phyloP scores from a whole-genome alignment of 208 protist genomes.

The Acanthamoeba castellanii region DNA sequence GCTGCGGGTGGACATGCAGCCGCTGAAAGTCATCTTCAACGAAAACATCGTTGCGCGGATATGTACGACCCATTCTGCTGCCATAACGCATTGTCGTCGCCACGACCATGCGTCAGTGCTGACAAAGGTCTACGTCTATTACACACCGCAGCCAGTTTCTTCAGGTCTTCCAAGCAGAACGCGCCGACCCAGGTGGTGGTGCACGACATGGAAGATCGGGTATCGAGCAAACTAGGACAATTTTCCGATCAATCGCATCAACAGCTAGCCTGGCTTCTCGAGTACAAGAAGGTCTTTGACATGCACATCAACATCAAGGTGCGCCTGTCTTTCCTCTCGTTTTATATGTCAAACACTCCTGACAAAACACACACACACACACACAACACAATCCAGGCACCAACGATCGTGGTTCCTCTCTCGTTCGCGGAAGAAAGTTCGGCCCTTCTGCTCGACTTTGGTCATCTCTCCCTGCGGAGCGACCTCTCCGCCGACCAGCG shows the following conservation, averaged over 20 bases:
- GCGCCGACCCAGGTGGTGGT: neutral
- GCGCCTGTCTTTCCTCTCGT: neutral
- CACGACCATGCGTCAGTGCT: neutral
- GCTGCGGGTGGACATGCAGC: conserved; percentile 53
- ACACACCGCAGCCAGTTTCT: conserved; percentile 4
- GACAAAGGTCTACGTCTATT: too few relatives aligned
- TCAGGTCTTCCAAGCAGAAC: neutral
- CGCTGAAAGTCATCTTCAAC: conserved; percentile 66
- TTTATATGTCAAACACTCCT: neutral
- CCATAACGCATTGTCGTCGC: neutral
- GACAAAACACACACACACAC: too few relatives aligned
- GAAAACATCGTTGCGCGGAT: conserved; percentile 18
- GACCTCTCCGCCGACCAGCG: conserved; percentile 33
- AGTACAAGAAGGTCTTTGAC: conserved; percentile 58
- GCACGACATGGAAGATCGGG: conserved; percentile 21
- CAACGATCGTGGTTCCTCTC: conserved; percentile 61
- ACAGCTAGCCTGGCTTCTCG: conserved; percentile 53
- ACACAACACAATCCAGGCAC: neutral
- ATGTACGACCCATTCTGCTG: neutral
- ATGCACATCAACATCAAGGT: conserved; percentile 52
- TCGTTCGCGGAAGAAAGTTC: conserved; percentile 20
- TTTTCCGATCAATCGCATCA: conserved; percentile 42
- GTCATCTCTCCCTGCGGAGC: conserved; percentile 64
- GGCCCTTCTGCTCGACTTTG: conserved; percentile 49
- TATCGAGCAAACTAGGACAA: neutral